phyloP scores from a whole-genome alignment of 2,329 filamentous ascomycete genomes.

The Stemphylium beticola region DNA sequence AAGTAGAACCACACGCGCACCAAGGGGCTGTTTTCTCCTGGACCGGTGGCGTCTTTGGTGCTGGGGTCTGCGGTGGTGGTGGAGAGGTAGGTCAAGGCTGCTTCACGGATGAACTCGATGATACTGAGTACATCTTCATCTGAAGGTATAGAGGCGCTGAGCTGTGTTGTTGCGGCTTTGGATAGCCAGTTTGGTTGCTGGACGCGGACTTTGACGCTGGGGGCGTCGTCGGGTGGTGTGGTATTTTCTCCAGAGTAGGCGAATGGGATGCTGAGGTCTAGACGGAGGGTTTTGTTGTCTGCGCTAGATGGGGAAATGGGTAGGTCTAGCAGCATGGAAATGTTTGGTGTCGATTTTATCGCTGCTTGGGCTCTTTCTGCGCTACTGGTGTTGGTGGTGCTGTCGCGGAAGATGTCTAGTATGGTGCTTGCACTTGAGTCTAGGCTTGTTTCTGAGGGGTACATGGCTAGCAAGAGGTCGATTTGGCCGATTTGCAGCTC shows the following conservation, averaged over 20 bases:
- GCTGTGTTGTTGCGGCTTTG: slow-evolving; percentile 23
- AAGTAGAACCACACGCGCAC: slow-evolving; percentile 69
- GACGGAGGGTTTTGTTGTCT: slow-evolving; percentile 10
- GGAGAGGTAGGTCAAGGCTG: slow-evolving; percentile 14
- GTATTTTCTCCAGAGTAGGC: slow-evolving; percentile 6
- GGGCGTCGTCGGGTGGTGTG: slow-evolving; percentile 22
- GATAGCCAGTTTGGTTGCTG: slow-evolving; percentile 35
- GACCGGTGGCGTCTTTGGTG: not conserved
- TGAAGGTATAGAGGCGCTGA: slow-evolving; percentile 15
- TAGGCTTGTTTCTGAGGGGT: slow-evolving; percentile 29
- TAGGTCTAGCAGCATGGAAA: slow-evolving; percentile 22
- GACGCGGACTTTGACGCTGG: slow-evolving; percentile 27
- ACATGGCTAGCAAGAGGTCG: slow-evolving; percentile 39
- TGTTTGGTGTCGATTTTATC: slow-evolving; percentile 8
- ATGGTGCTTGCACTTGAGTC: slow-evolving; percentile 8
- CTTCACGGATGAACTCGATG: slow-evolving; percentile 31
- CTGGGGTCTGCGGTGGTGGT: not conserved
- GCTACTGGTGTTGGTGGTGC: not conserved
- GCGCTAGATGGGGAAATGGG: slow-evolving; percentile 5
- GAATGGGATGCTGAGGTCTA: slow-evolving; percentile 32
- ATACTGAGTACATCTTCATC: slow-evolving; percentile 29
- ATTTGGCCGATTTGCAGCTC: slow-evolving; percentile 40
- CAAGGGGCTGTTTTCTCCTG: slow-evolving; percentile 27
- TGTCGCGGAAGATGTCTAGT: slow-evolving; percentile 20
- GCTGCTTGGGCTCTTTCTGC: not conserved